Conservation (phyloP, 2,329 filamentous ascomycete genomes). For the Fusarium compactum region DNA sequence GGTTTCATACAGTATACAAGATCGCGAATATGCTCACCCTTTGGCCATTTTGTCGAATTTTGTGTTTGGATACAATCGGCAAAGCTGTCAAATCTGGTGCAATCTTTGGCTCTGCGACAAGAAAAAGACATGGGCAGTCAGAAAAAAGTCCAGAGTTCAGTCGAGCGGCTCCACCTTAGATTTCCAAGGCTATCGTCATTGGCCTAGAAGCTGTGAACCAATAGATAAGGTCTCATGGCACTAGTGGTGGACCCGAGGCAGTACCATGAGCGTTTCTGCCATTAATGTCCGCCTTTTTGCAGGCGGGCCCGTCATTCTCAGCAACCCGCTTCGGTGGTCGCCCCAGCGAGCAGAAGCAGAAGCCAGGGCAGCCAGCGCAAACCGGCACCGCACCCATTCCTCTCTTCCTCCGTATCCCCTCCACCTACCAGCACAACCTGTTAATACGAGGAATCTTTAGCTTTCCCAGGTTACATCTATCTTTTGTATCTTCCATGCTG, state of each 20-base stretch:
- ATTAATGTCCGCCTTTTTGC: slow-evolving; percentile 44
- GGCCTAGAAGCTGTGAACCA: slow-evolving; percentile 11
- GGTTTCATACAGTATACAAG: slow-evolving; percentile 6
- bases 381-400: slow-evolving; percentile 39
- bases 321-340: slow-evolving; percentile 47
- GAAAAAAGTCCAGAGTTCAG: slow-evolving; percentile 44
- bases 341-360: slow-evolving; percentile 22
- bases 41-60: slow-evolving; percentile 43
- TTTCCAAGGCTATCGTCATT: slow-evolving; percentile 20
- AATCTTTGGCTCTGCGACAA: slow-evolving; percentile 30
- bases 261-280: slow-evolving; percentile 48
- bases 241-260: slow-evolving; percentile 27
- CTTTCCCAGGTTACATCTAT: slow-evolving; percentile 2
- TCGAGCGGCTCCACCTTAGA: slow-evolving; percentile 33
- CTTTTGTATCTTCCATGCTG: slow-evolving; percentile 27
- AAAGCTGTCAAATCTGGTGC: slow-evolving; percentile 21
- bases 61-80: slow-evolving; percentile 10
- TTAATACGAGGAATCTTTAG: slow-evolving; percentile 10
- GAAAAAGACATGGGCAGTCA: slow-evolving; percentile 41
- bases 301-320: slow-evolving; percentile 46
- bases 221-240: slow-evolving; percentile 26
- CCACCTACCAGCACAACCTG: slow-evolving; percentile 19
- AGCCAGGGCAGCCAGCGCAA: slow-evolving; percentile 43
- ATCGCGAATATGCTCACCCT: slow-evolving; percentile 26
- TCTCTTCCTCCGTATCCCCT: slow-evolving; percentile 32